These are phyloP conservation scores for Cadophora sp. DNA, from an alignment of 2,329 filamentous ascomycete genomes.

Conservation along the genomic window DNA sequence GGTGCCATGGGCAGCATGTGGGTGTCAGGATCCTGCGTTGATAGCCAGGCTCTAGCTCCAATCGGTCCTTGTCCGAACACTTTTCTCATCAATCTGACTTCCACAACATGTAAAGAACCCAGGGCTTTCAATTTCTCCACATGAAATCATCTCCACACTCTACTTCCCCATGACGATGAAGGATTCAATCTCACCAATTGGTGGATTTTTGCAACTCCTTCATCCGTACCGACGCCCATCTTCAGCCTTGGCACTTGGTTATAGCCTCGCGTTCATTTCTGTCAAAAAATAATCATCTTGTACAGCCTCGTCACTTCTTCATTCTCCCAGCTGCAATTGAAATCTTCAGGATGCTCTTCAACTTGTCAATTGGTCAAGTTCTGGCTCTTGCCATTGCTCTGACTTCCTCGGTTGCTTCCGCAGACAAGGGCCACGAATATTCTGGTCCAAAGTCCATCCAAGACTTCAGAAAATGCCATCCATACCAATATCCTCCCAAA, in stretches of 20 bases:
- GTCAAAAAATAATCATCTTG: neutral
- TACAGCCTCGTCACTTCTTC: slow-evolving; percentile 17
- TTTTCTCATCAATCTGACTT: neutral
- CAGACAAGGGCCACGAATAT: slow-evolving; percentile 11
- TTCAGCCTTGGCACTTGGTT: slow-evolving; percentile 21
- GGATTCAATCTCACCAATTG: slow-evolving; percentile 10
- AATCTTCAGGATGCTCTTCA: slow-evolving; percentile 18
- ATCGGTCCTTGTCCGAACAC: neutral
- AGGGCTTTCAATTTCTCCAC: slow-evolving; percentile 9
- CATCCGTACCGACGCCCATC: slow-evolving; percentile 1
- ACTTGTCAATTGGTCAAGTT: slow-evolving; percentile 15
- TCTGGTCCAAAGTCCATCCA: slow-evolving; percentile 22
- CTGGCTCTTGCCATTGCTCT: slow-evolving; percentile 18
- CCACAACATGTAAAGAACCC: neutral
- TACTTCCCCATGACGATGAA: slow-evolving; percentile 4
- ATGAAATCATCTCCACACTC: slow-evolving; percentile 7
- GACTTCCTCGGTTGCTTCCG: slow-evolving; percentile 15
- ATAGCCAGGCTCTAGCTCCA: neutral
- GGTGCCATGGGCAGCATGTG: neutral
- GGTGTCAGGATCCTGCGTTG: neutral
- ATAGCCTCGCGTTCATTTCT: slow-evolving; percentile 19
- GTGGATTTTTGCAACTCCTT: slow-evolving; percentile 14
- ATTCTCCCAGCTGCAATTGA: neutral
- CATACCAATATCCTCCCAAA: slow-evolving; percentile 43
- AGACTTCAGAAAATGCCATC: slow-evolving; percentile 51